Conservation (phyloP, 306 rosid genomes). For the Bauhinia variegata region DNA sequence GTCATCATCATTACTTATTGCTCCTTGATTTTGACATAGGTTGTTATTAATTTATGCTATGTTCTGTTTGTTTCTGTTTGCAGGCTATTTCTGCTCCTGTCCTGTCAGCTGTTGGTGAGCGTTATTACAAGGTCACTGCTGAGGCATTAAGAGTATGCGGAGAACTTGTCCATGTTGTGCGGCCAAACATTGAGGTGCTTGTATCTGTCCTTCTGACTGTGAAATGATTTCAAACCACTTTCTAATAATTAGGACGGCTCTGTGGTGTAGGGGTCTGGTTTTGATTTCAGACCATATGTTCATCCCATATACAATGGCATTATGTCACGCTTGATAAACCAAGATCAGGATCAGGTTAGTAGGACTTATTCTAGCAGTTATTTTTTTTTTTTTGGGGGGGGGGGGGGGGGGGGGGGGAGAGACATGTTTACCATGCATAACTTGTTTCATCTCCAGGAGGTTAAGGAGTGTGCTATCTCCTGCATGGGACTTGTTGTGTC, state of each 20-base stretch:
- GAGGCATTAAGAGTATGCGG: constrained; percentile 99
- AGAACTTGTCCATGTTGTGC: constrained; percentile 90
- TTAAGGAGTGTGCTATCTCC: constrained; percentile 97
- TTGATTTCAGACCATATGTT: constrained; percentile 87
- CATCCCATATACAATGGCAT: constrained; percentile 87
- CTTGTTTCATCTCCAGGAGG: constrained; percentile 70
- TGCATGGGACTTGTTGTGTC: constrained; percentile 98
- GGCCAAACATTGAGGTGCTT: constrained; percentile 83
- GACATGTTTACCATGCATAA: constrained; percentile 31
- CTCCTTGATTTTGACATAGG: too few relatives aligned
- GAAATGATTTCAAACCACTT: constrained; percentile 21
- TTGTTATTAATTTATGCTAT: constrained; percentile 15
- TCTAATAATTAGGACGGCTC: constrained; percentile 35
- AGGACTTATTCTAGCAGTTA: constrained; percentile 26
- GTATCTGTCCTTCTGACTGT: constrained; percentile 24
- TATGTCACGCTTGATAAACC: constrained; percentile 98
- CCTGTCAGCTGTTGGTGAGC: constrained; percentile 95
- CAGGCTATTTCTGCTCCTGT: constrained; percentile 98
- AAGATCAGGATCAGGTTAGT: constrained; percentile 99
- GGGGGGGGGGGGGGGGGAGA: too few relatives aligned
- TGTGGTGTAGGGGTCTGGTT: constrained; percentile 63
- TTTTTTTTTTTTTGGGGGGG: neutral
- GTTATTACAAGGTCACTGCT: constrained; percentile 98
- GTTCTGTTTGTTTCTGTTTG: constrained; percentile 19
- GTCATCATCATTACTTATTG: too few relatives aligned